Evolutionary conservation across 805 yeast species (phyloP).

Genomic region (Lipomyces lipofer): DNA sequence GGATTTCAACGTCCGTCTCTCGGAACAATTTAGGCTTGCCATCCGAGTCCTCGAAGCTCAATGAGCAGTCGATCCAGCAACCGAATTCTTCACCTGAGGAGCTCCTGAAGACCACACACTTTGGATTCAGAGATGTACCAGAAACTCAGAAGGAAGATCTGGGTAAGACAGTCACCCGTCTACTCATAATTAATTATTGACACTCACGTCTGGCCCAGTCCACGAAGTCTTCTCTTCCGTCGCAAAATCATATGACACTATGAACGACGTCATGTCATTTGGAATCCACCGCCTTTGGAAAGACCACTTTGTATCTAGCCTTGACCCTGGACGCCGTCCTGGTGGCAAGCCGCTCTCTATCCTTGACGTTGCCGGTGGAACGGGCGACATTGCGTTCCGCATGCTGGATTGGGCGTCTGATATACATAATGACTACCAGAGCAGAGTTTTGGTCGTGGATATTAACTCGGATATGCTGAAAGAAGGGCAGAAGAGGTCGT

Average conservation of each 20-base stretch:
- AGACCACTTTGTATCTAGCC: constrained; percentile 76
- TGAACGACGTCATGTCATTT: constrained; percentile 98
- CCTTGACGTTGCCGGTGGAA: constrained; percentile 97
- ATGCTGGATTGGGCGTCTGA: constrained; percentile 85
- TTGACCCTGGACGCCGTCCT: constrained; percentile 93
- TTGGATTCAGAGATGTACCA: constrained; percentile 84
- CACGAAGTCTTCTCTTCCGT: constrained; percentile 91
- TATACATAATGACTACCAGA: constrained; percentile 68
- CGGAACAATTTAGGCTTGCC: no score
- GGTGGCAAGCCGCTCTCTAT: constrained; percentile 81
- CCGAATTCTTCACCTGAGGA: no score
- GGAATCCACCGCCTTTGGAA: constrained; percentile 97
- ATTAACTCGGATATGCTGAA: constrained; percentile 94
- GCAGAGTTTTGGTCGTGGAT: constrained; percentile 89
- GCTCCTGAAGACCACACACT: no score
- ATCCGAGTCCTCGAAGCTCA: no score
- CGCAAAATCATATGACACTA: constrained; percentile 88
- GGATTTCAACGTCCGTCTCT: no score
- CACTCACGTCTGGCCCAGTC: constrained; percentile 39
- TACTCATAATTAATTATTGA: no score
- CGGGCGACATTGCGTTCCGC: constrained; percentile 98
- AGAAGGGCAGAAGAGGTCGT: constrained; percentile 82
- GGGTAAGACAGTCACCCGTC: constrained; percentile 39
- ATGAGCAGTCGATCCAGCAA: no score
- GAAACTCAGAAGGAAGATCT: constrained; percentile 77